These are phyloP conservation scores for Apiotrichum veenhuisii DNA, from an alignment of 1,284 basidiomycete genomes.

Conservation along the genomic window DNA sequence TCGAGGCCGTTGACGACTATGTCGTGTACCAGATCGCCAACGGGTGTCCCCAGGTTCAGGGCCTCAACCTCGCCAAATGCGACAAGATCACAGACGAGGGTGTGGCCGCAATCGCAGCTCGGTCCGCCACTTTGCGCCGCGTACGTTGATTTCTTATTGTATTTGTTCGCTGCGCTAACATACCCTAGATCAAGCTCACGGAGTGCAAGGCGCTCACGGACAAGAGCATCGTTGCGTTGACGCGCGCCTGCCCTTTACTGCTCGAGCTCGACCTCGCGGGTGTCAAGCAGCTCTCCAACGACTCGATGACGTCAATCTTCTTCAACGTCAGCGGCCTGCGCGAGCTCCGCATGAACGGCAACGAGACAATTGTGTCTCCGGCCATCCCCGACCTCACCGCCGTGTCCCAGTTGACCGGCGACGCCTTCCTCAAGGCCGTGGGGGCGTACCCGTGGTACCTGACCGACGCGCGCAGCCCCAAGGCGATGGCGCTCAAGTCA, in stretches of 20 bases:
- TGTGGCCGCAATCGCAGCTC: conserved; percentile 68
- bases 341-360: conserved; percentile 82
- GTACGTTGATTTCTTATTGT: conserved; percentile 35
- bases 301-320: conserved; percentile 80
- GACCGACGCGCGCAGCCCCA: conserved; percentile 2
- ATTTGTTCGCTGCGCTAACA: background rate
- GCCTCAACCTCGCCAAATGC: conserved; percentile 87
- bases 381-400: conserved; percentile 74
- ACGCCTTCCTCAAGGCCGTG: conserved; percentile 8
- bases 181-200: conserved; percentile 72
- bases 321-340: conserved; percentile 73
- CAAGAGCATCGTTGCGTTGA: conserved; percentile 70
- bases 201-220: conserved; percentile 75
- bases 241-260: conserved; percentile 76
- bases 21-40: conserved; percentile 68
- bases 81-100: conserved; percentile 73
- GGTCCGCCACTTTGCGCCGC: conserved; percentile 69
- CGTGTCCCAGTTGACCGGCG: conserved; percentile 27
- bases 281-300: conserved; percentile 74
- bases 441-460: conserved; percentile 20
- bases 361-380: conserved; percentile 71
- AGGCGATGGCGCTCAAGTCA: conserved; percentile 5
- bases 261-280: conserved; percentile 91
- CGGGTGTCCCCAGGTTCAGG: conserved; percentile 75
- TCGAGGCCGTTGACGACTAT: conserved; percentile 64